phyloP scores from a whole-genome alignment of 2,329 filamentous ascomycete species.

The Diaporthe australafricana region DNA sequence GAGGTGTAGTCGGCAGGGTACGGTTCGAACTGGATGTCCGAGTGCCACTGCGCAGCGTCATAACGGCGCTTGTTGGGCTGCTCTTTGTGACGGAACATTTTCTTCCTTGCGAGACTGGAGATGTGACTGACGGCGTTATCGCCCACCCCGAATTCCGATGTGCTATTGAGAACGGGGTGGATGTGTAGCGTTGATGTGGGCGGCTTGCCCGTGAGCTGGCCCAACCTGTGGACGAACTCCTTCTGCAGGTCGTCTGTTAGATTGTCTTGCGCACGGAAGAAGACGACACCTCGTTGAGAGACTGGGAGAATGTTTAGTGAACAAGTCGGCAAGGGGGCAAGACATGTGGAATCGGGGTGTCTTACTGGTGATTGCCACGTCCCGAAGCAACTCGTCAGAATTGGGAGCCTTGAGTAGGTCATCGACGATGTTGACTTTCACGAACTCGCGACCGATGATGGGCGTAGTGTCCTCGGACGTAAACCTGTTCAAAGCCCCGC shows the following conservation, averaged over 20 bases:
- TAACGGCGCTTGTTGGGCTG: slow-evolving; percentile 44
- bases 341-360: background rate
- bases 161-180: slow-evolving; percentile 57
- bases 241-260: slow-evolving; percentile 59
- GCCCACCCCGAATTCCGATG: slow-evolving; percentile 50
- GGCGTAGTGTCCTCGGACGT: slow-evolving; percentile 35
- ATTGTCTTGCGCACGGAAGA: slow-evolving; percentile 60
- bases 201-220: slow-evolving; percentile 61
- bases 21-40: slow-evolving; percentile 71
- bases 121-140: slow-evolving; percentile 60
- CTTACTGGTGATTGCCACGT: slow-evolving; percentile 36
- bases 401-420: slow-evolving; percentile 32
- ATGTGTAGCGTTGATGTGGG: slow-evolving; percentile 58
- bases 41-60: slow-evolving; percentile 55
- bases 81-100: slow-evolving; percentile 39
- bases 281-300: slow-evolving; percentile 63
- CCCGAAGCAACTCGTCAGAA: slow-evolving; percentile 31
- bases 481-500: slow-evolving; percentile 31
- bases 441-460: slow-evolving; percentile 35
- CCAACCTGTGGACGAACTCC: slow-evolving; percentile 57
- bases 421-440: slow-evolving; percentile 35
- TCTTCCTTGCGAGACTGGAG: slow-evolving; percentile 53
- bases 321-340: too few species aligned
- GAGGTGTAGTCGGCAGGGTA: slow-evolving; percentile 70
- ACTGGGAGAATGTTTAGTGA: slow-evolving; percentile 46